Percentiles rank a stretch among this genome's conserved stretches.
Conservation (phyloP, 192 early-diverging fungal genomes). For the Backusella morwellensis region DNA sequence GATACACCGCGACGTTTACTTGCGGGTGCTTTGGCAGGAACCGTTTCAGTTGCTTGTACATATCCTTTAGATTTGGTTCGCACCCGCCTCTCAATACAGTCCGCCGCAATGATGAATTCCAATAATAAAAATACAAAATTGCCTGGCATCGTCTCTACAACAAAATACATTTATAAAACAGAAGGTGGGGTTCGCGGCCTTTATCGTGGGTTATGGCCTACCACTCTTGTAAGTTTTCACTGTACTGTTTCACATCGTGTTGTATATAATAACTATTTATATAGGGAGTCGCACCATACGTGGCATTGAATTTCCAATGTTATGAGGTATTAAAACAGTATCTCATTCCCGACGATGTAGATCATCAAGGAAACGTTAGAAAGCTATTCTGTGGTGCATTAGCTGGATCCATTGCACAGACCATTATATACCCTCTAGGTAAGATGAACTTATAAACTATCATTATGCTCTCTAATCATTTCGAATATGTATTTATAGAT, state of each 20-base stretch:
- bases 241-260: background rate
- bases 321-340: constrained; percentile 75
- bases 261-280: background rate
- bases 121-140: constrained; percentile 48
- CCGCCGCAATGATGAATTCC: constrained; percentile 46
- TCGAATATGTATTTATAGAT: constrained; percentile 32
- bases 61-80: constrained; percentile 81
- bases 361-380: constrained; percentile 55
- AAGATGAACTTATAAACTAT: background rate
- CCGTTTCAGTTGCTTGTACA: constrained; percentile 74
- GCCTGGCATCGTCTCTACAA: constrained; percentile 70
- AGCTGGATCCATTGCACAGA: constrained; percentile 79
- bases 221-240: constrained; percentile 48
- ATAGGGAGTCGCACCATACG: constrained; percentile 77
- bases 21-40: constrained; percentile 74
- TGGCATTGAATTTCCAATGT: constrained; percentile 80
- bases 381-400: constrained; percentile 74
- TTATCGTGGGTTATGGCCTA: constrained; percentile 73
- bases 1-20: constrained; percentile 68
- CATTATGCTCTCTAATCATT: background rate
- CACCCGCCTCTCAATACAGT: constrained; percentile 74
- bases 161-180: constrained; percentile 58
- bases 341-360: constrained; percentile 60
- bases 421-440: constrained; percentile 73
- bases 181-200: constrained; percentile 76